These are phyloP conservation scores for Fonsecaea erecta DNA, from an alignment of 2,329 filamentous ascomycete species.

Conservation along the genomic window DNA sequence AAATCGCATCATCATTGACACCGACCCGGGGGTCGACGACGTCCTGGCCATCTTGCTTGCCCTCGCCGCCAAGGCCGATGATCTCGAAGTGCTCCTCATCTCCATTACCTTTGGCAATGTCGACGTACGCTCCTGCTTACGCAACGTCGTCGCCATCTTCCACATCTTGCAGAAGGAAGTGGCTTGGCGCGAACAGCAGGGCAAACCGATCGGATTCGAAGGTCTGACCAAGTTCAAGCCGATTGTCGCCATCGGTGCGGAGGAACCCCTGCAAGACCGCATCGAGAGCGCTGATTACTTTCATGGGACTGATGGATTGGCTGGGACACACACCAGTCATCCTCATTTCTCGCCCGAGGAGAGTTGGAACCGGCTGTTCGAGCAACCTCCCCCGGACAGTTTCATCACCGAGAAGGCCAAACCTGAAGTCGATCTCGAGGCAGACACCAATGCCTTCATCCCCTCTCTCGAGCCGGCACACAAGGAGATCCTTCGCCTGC, in stretches of 20 bases:
- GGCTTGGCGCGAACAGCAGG: constrained; percentile 75
- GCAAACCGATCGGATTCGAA: constrained; percentile 71
- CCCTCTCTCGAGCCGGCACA: constrained; percentile 76
- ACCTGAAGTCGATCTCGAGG: constrained; percentile 34
- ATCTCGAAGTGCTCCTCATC: constrained; percentile 82
- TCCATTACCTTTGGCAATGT: constrained; percentile 96
- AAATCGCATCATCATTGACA: constrained; percentile 90
- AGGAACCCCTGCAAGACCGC: constrained; percentile 83
- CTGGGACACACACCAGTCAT: constrained; percentile 70
- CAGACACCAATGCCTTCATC: constrained; percentile 65
- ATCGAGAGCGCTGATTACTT: constrained; percentile 83
- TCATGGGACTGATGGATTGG: constrained; percentile 77
- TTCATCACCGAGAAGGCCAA: constrained; percentile 55
- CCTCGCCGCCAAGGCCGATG: constrained; percentile 77
- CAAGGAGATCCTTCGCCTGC: constrained; percentile 84
- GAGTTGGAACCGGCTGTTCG: constrained; percentile 73
- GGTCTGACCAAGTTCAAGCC: constrained; percentile 75
- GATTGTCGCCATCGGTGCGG: constrained; percentile 82
- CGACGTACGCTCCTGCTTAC: constrained; percentile 82
- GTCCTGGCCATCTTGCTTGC: constrained; percentile 85
- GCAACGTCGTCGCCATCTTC: constrained; percentile 88
- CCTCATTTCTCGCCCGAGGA: constrained; percentile 76
- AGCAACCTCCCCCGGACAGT: constrained; percentile 47
- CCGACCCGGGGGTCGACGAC: constrained; percentile 94
- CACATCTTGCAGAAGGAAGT: constrained; percentile 89